Percentiles rank a stretch among this genome's conserved stretches.
Evolutionary conservation across 192 early-diverging fungal species (phyloP).

Genomic region (Backusella tarrabulga): DNA sequence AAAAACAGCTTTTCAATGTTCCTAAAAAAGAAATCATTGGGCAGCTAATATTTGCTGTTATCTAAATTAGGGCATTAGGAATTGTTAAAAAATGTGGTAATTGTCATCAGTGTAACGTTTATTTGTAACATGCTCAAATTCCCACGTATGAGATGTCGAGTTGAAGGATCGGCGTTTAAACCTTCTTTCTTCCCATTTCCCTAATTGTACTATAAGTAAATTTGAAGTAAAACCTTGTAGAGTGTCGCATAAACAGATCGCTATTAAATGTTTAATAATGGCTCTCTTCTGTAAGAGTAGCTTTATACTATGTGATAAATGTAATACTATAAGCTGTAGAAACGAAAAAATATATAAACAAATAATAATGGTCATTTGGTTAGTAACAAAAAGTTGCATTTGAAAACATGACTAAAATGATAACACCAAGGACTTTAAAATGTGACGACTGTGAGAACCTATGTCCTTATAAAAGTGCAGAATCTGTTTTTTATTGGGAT

Average conservation of each 20-base stretch:
- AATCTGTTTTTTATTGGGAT: background rate
- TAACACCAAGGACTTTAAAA: constrained; percentile 14
- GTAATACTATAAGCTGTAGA: background rate
- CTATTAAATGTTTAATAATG: background rate
- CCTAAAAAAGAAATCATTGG: constrained; percentile 7
- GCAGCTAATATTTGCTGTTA: background rate
- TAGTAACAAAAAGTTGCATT: background rate
- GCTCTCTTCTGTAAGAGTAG: background rate
- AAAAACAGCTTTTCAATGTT: background rate
- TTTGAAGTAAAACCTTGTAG: background rate
- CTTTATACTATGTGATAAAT: background rate
- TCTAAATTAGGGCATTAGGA: background rate
- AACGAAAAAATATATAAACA: background rate
- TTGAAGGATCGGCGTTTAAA: background rate
- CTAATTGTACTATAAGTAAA: background rate
- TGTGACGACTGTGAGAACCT: constrained; percentile 13
- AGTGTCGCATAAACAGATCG: background rate
- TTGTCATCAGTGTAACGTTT: constrained; percentile 10
- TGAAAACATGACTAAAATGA: constrained; percentile 9
- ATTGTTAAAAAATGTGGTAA: constrained; percentile 6
- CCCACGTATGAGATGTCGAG: constrained; percentile 13
- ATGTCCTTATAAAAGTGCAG: background rate
- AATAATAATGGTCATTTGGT: background rate
- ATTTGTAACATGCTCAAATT: constrained; percentile 21
- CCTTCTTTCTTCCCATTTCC: background rate